Percentiles rank a stretch among this genome's conserved stretches.
phyloP scores from a whole-genome alignment of 1,284 basidiomycete genomes.

The Afroboletus lepidellus region DNA sequence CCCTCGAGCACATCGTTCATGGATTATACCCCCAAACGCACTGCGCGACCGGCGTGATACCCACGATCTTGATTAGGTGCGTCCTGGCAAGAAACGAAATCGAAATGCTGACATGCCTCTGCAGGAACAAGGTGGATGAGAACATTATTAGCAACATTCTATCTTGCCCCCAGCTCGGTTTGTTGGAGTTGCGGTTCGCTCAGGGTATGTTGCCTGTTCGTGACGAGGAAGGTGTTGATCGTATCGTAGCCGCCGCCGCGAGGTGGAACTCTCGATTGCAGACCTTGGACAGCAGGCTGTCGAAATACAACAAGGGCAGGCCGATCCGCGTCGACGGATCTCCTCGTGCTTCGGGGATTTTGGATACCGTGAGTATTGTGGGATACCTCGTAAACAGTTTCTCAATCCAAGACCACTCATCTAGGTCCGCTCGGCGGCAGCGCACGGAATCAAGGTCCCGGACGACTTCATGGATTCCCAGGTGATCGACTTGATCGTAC shows the following conservation, averaged over 20 bases:
- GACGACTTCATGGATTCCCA: conserved; percentile 64
- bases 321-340: conserved; percentile 74
- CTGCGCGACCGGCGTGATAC: conserved; percentile 45
- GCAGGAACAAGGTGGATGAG: conserved; percentile 69
- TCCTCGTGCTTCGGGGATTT: conserved; percentile 75
- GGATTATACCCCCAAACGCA: conserved; percentile 66
- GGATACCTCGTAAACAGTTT: background rate
- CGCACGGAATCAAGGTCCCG: conserved; percentile 70
- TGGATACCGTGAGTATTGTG: conserved; percentile 61
- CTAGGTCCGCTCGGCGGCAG: conserved; percentile 64
- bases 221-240: background rate
- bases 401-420: background rate
- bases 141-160: conserved; percentile 70
- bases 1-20: conserved; percentile 69
- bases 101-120: background rate
- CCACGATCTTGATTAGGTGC: conserved; percentile 58
- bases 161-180: conserved; percentile 64
- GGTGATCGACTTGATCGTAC: conserved; percentile 58
- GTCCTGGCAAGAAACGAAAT: background rate
- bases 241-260: conserved; percentile 55
- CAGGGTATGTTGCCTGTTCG: conserved; percentile 41
- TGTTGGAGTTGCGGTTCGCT: conserved; percentile 61
- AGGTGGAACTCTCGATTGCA: conserved; percentile 67
- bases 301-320: conserved; percentile 68
- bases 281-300: conserved; percentile 61